Percentiles rank a stretch among this genome's conserved stretches.
Conservation (phyloP, 164 flowering plant species). For the Stephania cephalantha region DNA sequence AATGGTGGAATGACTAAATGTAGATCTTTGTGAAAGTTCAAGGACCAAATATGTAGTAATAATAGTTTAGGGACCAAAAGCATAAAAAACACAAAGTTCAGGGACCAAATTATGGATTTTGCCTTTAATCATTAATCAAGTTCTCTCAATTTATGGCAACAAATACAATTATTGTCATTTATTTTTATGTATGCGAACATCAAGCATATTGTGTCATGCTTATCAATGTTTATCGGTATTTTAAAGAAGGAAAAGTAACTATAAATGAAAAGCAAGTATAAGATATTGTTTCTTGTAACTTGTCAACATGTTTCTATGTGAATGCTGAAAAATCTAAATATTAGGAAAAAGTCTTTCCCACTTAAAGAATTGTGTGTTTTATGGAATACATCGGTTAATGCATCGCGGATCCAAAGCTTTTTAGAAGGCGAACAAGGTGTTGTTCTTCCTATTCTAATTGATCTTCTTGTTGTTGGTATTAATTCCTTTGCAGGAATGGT, state of each 20-base stretch:
- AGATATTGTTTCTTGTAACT: background rate
- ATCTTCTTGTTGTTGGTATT: background rate
- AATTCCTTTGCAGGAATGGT: slow-evolving; percentile 2
- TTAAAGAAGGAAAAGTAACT: background rate
- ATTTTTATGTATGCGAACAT: too few relatives aligned
- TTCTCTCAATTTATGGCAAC: background rate
- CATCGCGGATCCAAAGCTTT: background rate
- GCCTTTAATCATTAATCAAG: background rate
- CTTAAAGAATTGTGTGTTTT: background rate
- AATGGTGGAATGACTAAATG: too few relatives aligned
- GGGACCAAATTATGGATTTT: too few relatives aligned
- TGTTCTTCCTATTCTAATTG: background rate
- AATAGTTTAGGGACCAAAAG: too few relatives aligned
- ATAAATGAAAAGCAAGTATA: background rate
- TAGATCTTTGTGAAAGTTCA: too few relatives aligned
- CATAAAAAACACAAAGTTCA: too few relatives aligned
- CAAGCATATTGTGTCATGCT: too few relatives aligned
- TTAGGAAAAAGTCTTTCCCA: background rate
- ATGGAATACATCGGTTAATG: background rate
- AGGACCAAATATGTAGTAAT: too few relatives aligned
- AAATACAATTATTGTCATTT: background rate
- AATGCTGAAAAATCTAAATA: too few relatives aligned
- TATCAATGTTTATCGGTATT: background rate
- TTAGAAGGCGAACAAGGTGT: background rate
- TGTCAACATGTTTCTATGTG: too few relatives aligned